These are phyloP conservation scores for Aspergillus viridinutans DNA, from an alignment of 2,329 filamentous ascomycete species.

Conservation along the genomic window DNA sequence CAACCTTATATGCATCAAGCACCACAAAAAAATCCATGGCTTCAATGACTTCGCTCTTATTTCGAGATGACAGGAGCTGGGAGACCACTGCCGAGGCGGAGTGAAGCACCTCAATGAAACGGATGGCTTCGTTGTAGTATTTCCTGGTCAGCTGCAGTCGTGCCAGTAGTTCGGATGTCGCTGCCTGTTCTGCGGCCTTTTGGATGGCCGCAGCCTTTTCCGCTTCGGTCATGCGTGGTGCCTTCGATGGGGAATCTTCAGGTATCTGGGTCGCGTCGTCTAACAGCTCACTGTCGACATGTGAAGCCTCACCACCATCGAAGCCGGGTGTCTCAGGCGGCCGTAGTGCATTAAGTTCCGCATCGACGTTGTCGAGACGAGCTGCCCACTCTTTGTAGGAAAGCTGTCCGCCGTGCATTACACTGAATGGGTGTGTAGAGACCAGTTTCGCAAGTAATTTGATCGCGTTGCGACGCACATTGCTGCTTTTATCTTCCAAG, in stretches of 20 bases:
- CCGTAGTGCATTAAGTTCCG: constrained; percentile 74
- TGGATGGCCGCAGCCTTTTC: constrained; percentile 68
- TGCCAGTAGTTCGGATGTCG: constrained; percentile 80
- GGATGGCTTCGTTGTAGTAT: constrained; percentile 89
- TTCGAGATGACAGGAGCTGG: constrained; percentile 85
- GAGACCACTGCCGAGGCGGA: constrained; percentile 74
- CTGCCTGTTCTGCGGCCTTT: constrained; percentile 81
- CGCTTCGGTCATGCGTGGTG: constrained; percentile 69
- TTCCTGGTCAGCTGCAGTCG: constrained; percentile 82
- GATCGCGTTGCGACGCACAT: constrained; percentile 90
- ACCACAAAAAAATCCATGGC: constrained; percentile 98
- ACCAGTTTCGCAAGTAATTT: constrained; percentile 85
- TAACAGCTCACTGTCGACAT: constrained; percentile 71
- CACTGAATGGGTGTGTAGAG: constrained; percentile 89
- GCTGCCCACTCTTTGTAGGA: constrained; percentile 80
- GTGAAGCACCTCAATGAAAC: constrained; percentile 89
- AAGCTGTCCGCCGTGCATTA: constrained; percentile 84
- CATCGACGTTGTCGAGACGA: constrained; percentile 75
- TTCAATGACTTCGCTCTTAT: constrained; percentile 98
- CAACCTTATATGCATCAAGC: constrained; percentile 91
- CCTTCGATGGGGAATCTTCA: constrained; percentile 60
- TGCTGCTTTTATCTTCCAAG: constrained; percentile 96
- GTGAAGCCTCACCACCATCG: constrained; percentile 62
- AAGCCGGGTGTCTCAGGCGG: constrained; percentile 70
- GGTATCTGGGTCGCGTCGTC: constrained; percentile 84